Percentiles rank a stretch among this genome's conserved stretches.
phyloP scores from a whole-genome alignment of 148 eudicot species.

The Persicaria tinctoria region DNA sequence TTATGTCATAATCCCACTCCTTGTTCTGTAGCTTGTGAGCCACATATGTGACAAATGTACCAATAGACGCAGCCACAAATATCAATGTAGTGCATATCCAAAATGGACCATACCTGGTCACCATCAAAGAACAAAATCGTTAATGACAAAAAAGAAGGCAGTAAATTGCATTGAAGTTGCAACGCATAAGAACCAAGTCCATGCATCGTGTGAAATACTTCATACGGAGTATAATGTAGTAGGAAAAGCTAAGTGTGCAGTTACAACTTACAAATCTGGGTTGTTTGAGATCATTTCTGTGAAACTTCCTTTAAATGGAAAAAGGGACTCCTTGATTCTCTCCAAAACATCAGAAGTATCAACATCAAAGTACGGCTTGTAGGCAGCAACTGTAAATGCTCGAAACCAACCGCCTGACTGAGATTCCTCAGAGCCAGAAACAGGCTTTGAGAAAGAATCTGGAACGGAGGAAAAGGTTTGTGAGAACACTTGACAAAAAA shows the following conservation, averaged over 20 bases:
- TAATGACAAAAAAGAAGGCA: neutral
- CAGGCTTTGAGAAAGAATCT: conserved; percentile 84
- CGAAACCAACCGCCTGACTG: conserved; percentile 82
- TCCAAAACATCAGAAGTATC: conserved; percentile 92
- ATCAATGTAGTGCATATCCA: conserved; percentile 96
- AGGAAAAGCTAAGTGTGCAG: neutral
- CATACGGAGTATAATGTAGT: neutral
- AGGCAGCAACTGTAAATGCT: conserved; percentile 61
- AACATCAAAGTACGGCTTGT: conserved; percentile 89
- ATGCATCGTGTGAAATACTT: neutral
- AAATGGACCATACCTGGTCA: conserved; percentile 88
- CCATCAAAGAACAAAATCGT: neutral
- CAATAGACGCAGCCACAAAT: conserved; percentile 90
- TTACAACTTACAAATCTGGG: conserved; percentile 77
- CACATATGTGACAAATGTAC: conserved; percentile 86
- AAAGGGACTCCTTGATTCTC: conserved; percentile 87
- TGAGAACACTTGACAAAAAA: neutral
- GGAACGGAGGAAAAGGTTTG: conserved; percentile 17
- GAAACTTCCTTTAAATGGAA: conserved; percentile 86
- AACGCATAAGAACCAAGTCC: neutral
- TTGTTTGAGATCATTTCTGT: conserved; percentile 68
- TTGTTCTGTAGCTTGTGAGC: conserved; percentile 78
- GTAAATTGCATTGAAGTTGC: neutral
- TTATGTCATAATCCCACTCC: conserved; percentile 88
- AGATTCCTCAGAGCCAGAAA: conserved; percentile 55